phyloP scores from a whole-genome alignment of 371 early-diverging fungal genomes.

The Mortierella sp. region DNA sequence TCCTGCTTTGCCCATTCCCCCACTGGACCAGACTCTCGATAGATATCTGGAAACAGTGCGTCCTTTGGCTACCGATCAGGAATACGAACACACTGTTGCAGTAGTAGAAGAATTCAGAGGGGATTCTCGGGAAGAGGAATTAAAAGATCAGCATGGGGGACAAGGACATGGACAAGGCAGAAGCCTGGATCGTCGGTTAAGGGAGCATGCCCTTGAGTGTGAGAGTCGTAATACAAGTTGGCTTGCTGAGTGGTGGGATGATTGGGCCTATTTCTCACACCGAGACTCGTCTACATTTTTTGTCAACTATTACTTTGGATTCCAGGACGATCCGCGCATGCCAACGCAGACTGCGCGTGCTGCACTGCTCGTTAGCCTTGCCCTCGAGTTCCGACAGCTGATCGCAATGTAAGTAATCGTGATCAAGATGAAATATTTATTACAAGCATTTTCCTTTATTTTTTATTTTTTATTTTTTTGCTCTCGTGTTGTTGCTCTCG shows the following conservation, averaged over 20 bases:
- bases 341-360: slow-evolving; percentile 57
- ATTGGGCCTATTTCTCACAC: slow-evolving; percentile 57
- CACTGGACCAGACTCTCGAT: slow-evolving; percentile 82
- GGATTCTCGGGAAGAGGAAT: background rate
- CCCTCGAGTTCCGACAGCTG: slow-evolving; percentile 52
- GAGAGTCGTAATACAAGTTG: slow-evolving; percentile 57
- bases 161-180: slow-evolving; percentile 65
- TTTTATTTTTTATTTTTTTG: slow-evolving; percentile 9
- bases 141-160: slow-evolving; percentile 61
- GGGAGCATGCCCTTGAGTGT: slow-evolving; percentile 69
- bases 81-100: slow-evolving; percentile 71
- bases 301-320: slow-evolving; percentile 57
- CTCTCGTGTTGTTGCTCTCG: slow-evolving; percentile 3
- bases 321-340: slow-evolving; percentile 55
- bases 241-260: slow-evolving; percentile 57
- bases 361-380: slow-evolving; percentile 51
- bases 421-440: too few species aligned
- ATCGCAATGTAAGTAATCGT: slow-evolving; percentile 49
- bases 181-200: slow-evolving; percentile 81
- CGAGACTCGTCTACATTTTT: slow-evolving; percentile 53
- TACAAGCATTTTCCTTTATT: background rate
- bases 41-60: slow-evolving; percentile 80
- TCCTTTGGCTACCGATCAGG: slow-evolving; percentile 80
- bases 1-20: slow-evolving; percentile 89
- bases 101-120: slow-evolving; percentile 77